Percentiles rank a stretch among this genome's conserved stretches.
Conservation (phyloP, 805 yeast genomes). For the Myxozyma udenii region DNA sequence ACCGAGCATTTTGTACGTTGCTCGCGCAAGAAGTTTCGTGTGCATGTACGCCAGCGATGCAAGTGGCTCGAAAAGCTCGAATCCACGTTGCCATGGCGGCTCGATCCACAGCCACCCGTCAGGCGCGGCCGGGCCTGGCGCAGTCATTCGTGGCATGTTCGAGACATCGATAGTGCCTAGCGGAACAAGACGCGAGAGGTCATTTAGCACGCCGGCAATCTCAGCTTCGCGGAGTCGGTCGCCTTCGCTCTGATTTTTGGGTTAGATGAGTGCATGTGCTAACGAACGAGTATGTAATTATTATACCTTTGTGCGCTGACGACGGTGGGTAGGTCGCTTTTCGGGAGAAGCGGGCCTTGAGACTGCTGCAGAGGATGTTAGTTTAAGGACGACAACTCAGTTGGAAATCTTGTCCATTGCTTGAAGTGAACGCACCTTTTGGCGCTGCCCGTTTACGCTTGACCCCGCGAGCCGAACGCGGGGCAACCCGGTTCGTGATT, state of each 20-base stretch:
- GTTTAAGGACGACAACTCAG: too few relatives aligned
- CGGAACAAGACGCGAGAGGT: slow-evolving; percentile 43
- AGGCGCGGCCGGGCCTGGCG: slow-evolving; percentile 41
- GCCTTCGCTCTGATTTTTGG: not conserved
- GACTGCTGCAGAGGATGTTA: too few relatives aligned
- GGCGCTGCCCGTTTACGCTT: too few relatives aligned
- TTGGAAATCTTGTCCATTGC: too few relatives aligned
- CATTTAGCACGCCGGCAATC: slow-evolving; percentile 40
- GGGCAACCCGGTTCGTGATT: too few relatives aligned
- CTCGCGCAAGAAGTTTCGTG: slow-evolving; percentile 42
- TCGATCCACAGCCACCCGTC: slow-evolving; percentile 60
- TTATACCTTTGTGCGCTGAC: too few relatives aligned
- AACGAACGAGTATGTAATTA: too few relatives aligned
- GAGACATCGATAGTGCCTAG: slow-evolving; percentile 50
- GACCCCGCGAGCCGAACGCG: too few relatives aligned
- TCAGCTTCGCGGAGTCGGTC: slow-evolving; percentile 1
- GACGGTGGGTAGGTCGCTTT: too few relatives aligned
- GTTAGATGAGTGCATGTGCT: too few relatives aligned
- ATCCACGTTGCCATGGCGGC: slow-evolving; percentile 40
- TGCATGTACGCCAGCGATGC: slow-evolving; percentile 41
- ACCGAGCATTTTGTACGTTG: slow-evolving; percentile 44
- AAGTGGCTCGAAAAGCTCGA: slow-evolving; percentile 12
- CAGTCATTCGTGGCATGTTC: slow-evolving; percentile 44
- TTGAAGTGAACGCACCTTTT: too few relatives aligned
- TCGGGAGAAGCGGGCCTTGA: too few relatives aligned